Evolutionary conservation across 176 grass and related monocot genomes (phyloP).

Genomic region (Triticum dicoccoides): DNA sequence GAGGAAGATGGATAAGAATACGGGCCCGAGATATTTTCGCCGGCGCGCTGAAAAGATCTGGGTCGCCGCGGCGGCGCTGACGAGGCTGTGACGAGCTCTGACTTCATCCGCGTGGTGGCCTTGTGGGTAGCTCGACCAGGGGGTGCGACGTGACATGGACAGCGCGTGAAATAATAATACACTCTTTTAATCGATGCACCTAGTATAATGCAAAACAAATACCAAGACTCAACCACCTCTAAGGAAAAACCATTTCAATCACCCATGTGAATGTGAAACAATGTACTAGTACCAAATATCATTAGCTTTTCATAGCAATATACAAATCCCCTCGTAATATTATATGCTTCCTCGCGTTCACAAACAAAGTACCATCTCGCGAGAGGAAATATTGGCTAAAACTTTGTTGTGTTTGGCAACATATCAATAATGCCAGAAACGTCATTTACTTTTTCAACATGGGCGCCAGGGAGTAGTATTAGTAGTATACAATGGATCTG

Average conservation of each 20-base stretch:
- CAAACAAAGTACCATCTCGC: neutral
- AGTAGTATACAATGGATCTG: neutral
- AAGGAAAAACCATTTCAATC: neutral
- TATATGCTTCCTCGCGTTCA: neutral
- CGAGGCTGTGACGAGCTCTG: constrained; percentile 4
- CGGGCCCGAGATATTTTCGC: constrained; percentile 23
- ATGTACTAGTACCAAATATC: neutral
- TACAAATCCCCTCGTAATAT: neutral
- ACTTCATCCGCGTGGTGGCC: neutral
- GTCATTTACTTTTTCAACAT: neutral
- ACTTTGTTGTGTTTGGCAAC: too few relatives aligned
- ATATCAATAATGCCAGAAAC: neutral
- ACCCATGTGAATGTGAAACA: neutral
- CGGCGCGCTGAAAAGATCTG: neutral
- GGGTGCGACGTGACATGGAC: neutral
- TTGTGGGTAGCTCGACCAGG: neutral
- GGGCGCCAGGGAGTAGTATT: too few relatives aligned
- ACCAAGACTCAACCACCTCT: neutral
- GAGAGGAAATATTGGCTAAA: too few relatives aligned
- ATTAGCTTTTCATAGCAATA: neutral
- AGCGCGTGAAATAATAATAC: neutral
- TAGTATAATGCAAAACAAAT: too few relatives aligned
- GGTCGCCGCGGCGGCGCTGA: constrained; percentile 16
- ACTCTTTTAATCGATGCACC: neutral
- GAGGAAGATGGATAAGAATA: neutral